Evolutionary conservation across 139 green algal genomes (phyloP).

Genomic region (Chlamydomonas sp.): DNA sequence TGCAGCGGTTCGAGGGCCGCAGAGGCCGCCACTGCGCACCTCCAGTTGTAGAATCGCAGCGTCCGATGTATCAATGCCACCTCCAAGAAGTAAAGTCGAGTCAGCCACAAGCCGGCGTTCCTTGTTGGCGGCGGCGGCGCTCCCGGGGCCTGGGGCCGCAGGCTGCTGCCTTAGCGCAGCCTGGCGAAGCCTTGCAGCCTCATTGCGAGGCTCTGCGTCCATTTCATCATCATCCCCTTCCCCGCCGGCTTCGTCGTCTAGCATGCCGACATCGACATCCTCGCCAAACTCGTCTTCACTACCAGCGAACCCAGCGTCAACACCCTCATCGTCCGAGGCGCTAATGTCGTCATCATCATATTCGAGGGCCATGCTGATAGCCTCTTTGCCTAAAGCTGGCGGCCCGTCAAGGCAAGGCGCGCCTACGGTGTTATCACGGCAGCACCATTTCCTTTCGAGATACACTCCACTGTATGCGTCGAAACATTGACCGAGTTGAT

Average conservation of each 20-base stretch:
- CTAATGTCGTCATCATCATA: constrained; percentile 8
- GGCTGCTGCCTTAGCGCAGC: constrained; percentile 17
- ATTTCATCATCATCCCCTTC: background rate
- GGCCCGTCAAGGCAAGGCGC: too few relatives aligned
- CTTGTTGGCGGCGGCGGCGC: constrained; percentile 13
- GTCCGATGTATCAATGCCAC: background rate
- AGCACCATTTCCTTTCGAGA: too few relatives aligned
- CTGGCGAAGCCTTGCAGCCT: background rate
- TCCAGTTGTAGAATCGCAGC: constrained; percentile 28
- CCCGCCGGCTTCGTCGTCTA: background rate
- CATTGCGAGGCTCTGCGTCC: background rate
- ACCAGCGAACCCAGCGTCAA: too few relatives aligned
- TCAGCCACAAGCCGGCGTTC: background rate
- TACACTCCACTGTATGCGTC: too few relatives aligned
- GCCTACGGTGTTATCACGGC: too few relatives aligned
- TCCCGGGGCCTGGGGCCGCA: background rate
- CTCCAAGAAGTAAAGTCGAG: background rate
- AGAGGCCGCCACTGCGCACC: background rate
- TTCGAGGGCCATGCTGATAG: background rate
- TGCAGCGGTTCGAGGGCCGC: background rate
- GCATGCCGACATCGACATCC: background rate
- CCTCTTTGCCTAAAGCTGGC: too few relatives aligned
- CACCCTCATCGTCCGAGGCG: constrained; percentile 12
- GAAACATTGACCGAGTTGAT: too few relatives aligned
- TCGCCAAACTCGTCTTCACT: background rate